Evolutionary conservation across 2,329 filamentous ascomycete genomes (phyloP).

Genomic region (Diaporthe helianthi): DNA sequence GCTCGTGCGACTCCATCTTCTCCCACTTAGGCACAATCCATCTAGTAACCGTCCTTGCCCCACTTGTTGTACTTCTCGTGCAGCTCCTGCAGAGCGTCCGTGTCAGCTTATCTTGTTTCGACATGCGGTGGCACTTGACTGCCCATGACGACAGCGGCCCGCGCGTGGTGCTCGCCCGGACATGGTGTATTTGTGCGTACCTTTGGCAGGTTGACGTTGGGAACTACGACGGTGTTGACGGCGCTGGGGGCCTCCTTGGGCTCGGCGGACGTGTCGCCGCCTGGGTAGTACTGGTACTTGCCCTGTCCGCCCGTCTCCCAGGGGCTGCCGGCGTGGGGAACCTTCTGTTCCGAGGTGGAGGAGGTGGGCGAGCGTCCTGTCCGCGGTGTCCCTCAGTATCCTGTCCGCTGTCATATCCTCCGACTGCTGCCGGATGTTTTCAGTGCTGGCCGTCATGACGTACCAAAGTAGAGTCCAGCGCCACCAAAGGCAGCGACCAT

Average conservation of each 20-base stretch:
- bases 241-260: slow-evolving; percentile 93
- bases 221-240: slow-evolving; percentile 92
- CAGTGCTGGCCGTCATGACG: slow-evolving; percentile 38
- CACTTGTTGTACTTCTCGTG: slow-evolving; percentile 99
- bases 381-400: slow-evolving; percentile 22
- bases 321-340: slow-evolving; percentile 81
- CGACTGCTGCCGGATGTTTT: background rate
- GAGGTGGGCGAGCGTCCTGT: slow-evolving; percentile 84
- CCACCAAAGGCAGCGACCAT: slow-evolving; percentile 89
- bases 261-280: slow-evolving; percentile 76
- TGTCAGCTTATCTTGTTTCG: slow-evolving; percentile 32
- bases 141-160: background rate
- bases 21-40: background rate
- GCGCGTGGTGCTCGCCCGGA: background rate
- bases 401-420: background rate
- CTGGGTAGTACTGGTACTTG: slow-evolving; percentile 83
- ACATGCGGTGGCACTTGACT: background rate
- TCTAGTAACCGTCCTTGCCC: slow-evolving; percentile 93
- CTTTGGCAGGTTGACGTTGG: slow-evolving; percentile 91
- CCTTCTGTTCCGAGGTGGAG: slow-evolving; percentile 79
- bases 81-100: slow-evolving; percentile 66
- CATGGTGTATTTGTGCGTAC: slow-evolving; percentile 53
- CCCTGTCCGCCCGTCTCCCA: slow-evolving; percentile 78
- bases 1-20: slow-evolving; percentile 27
- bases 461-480: slow-evolving; percentile 90